Base-by-base conservation (phyloP, 1,284 basidiomycete genomes). In the Volvariella surrecta region DNA sequence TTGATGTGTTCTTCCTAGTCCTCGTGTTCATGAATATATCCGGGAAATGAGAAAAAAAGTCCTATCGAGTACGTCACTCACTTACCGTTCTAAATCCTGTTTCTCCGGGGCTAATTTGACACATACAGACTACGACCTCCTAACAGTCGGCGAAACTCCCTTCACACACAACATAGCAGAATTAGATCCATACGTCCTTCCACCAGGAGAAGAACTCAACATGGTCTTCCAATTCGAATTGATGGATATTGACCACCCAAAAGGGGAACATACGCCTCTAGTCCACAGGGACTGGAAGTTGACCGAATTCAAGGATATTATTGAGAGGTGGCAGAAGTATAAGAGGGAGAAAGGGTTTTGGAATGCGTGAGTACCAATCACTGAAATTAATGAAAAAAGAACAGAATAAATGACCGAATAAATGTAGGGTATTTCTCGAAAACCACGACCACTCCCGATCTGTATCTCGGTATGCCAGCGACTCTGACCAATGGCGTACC, bases 61-160 rank as follows among this genome's bases (percentile, higher is more conserved):
- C 2, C 64, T 82, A 16, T 74, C 73, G 28, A 61, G 78, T 76
- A 53, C 47, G 75, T 66, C 20, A 37, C 11, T 34, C 8, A 41
- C 37, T 28, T 24, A 16, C 38, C 15, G 34, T 15, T n/a, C n/a
- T 15, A 7, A 6, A n/a, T 32, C 17, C 17, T 32, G 15, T 3
- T 32, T 34, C 34, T 35, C 18, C 4, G 6, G 6, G 8, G 15
- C 34, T n/a, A 35, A 7, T 35, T 35, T 6, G 34, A n/a, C 18
- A n/a, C 9, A 9, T 31, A 35, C 48, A 79, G 75, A 66, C 32
- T 64, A 73, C 42, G 68, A 79, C 51, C 57, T 76, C 13, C 75
- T 83, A 49, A 82, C 79, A 9, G 81, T 87, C 8, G 83, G 82
- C 38, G 83, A 85, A 61, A 73, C 72, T 1, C 75, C 79, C 0